Evolutionary conservation across 225 moss, liverwort and hornwort genomes (phyloP).

Genomic region (Anthoceros angustus): DNA sequence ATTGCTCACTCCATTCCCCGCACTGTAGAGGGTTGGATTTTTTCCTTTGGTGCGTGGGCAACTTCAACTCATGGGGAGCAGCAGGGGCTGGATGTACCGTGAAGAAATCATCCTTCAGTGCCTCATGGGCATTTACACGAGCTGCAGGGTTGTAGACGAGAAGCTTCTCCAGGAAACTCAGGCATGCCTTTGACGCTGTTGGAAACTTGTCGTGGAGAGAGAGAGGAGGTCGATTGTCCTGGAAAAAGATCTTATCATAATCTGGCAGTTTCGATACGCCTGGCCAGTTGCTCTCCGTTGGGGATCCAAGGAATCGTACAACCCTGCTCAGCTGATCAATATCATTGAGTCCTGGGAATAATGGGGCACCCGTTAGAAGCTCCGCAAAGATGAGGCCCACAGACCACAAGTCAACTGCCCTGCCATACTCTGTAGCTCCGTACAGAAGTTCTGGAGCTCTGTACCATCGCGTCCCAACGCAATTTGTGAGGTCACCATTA

Average conservation of each 20-base stretch:
- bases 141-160: slow-evolving; percentile 58
- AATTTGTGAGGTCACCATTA: slow-evolving; percentile 50
- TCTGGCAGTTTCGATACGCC: slow-evolving; percentile 73
- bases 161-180: slow-evolving; percentile 62
- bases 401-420: slow-evolving; percentile 73
- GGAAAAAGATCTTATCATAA: slow-evolving; percentile 76
- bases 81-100: slow-evolving; percentile 53
- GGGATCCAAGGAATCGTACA: slow-evolving; percentile 69
- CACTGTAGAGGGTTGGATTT: slow-evolving; percentile 66
- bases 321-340: slow-evolving; percentile 89
- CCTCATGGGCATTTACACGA: slow-evolving; percentile 53
- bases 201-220: slow-evolving; percentile 47
- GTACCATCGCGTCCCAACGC: slow-evolving; percentile 97
- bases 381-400: slow-evolving; percentile 86
- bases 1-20: slow-evolving; percentile 75
- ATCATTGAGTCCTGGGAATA: slow-evolving; percentile 78
- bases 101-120: slow-evolving; percentile 48
- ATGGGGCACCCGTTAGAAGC: slow-evolving; percentile 58
- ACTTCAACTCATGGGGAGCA: slow-evolving; percentile 35
- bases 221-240: slow-evolving; percentile 48
- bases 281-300: slow-evolving; percentile 55
- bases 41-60: slow-evolving; percentile 45
- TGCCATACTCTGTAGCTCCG: slow-evolving; percentile 76
- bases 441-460: slow-evolving; percentile 92
- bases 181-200: slow-evolving; percentile 28